Base-by-base conservation (phyloP, 345 rosid species). In the Citrus reticulata region DNA sequence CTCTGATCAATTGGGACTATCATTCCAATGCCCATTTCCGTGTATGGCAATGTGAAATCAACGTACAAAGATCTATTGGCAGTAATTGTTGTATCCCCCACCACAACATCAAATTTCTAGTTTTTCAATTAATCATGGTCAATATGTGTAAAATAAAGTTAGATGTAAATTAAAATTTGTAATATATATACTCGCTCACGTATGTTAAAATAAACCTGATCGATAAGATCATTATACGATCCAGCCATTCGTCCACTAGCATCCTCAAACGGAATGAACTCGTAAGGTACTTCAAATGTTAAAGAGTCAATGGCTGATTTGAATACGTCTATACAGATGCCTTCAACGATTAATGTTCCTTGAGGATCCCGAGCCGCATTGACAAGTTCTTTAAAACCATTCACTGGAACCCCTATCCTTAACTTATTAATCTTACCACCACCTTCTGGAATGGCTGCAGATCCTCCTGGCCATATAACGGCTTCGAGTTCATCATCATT, bases 41-140 rank as follows among this genome's bases (percentile, higher is more conserved):
- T 67, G 68, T 84, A 89, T 11, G 92, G 90, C 72, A 85, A 85
- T 22, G 90, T 55, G 81, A 89, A 89, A 57, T 89, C 90, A 37
- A 86, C 92, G 3, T 79, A 78, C 62, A 27, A 57, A 3, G 89
- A 80, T 42, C 92, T 75, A 22, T 54, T 54, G 22, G 58, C 58
- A 4, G 58, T 54, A 54, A 54, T 54, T 54, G 58, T 54, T 54
- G 22, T 54, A 17, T 17, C 58, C 19, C 58, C 22, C 58, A 54
- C 58, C 58, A 54, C 58, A 54, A 22, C 58, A 54, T 54, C 58
- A 5, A 54, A 17, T 4, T 54, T 17, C 58, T 54, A 46, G 49
- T 42, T 11, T 42, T 2, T 42, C 49, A 51, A 4, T 51, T 16
- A 3, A 51, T 51, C 19, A 51, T 51, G 49, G 17, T 51, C 19